These are phyloP conservation scores for Apostasia ramifera DNA, from an alignment of 106 monocot species.

Conservation along the genomic window DNA sequence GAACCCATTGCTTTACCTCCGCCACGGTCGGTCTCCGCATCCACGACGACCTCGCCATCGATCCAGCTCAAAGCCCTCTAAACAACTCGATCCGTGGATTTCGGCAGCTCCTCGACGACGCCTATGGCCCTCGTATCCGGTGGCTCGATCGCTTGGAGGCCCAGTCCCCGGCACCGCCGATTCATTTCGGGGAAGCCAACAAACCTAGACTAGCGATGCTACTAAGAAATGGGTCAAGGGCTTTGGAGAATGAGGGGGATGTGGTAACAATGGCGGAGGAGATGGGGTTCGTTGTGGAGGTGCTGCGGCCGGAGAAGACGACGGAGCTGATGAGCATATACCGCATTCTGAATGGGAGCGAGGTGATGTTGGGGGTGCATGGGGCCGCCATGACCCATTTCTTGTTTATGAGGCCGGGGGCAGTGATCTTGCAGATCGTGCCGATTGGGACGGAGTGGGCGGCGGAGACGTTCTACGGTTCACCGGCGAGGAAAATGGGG, in stretches of 20 bases:
- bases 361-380: conserved; percentile 65
- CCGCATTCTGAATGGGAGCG: conserved; percentile 33
- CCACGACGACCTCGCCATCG: conserved; percentile 67
- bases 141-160: neutral
- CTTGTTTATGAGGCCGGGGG: conserved; percentile 58
- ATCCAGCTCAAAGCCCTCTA: conserved; percentile 9
- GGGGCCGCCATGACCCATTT: conserved; percentile 86
- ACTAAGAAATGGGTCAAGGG: conserved; percentile 44
- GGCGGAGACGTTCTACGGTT: conserved; percentile 57
- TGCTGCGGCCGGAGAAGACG: conserved; percentile 29
- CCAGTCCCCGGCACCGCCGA: neutral
- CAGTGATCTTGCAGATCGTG: conserved; percentile 63
- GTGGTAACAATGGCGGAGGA: conserved; percentile 24
- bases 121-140: conserved; percentile 29
- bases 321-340: conserved; percentile 57
- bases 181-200: neutral
- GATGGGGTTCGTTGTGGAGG: conserved; percentile 43
- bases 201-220: conserved; percentile 43
- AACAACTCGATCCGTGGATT: conserved; percentile 40
- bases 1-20: conserved; percentile 78
- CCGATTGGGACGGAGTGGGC: conserved; percentile 74
- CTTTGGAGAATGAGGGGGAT: conserved; percentile 55
- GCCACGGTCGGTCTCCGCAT: conserved; percentile 63
- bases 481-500: conserved; percentile 41
- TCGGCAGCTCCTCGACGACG: conserved; percentile 42